Percentiles rank a stretch among this genome's conserved stretches.
These are phyloP conservation scores for Gremmenia infestans DNA, from an alignment of 2,329 filamentous ascomycete genomes.

Conservation along the genomic window DNA sequence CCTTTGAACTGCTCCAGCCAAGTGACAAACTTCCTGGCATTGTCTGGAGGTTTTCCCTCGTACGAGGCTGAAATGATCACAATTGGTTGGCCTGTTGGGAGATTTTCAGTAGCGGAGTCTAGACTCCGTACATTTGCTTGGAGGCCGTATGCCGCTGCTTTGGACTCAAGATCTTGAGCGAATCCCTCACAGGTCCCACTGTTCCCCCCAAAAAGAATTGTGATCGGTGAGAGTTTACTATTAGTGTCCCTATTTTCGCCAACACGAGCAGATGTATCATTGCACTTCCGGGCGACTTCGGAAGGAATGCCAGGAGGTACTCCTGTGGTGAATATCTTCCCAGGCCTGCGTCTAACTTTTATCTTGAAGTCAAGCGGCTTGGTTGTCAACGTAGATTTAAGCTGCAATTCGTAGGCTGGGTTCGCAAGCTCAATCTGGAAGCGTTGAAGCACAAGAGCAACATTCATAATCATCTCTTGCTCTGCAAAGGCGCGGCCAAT, in stretches of 20 bases:
- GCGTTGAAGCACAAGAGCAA: slow-evolving; percentile 62
- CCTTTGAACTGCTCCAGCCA: slow-evolving; percentile 54
- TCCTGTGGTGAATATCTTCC: slow-evolving; percentile 29
- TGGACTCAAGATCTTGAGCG: slow-evolving; percentile 55
- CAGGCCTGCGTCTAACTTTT: slow-evolving; percentile 49
- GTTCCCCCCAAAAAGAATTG: slow-evolving; percentile 67
- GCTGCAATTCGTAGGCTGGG: slow-evolving; percentile 49
- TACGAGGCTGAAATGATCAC: slow-evolving; percentile 67
- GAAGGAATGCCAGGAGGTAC: slow-evolving; percentile 1
- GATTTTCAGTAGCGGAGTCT: slow-evolving; percentile 54
- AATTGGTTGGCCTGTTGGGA: slow-evolving; percentile 56
- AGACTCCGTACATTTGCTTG: slow-evolving; percentile 37
- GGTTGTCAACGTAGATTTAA: slow-evolving; percentile 52
- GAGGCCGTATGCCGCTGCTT: slow-evolving; percentile 56
- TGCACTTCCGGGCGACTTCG: slow-evolving; percentile 9
- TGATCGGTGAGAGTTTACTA: slow-evolving; percentile 33
- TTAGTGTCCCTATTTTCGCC: no score
- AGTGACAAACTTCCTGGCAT: slow-evolving; percentile 61
- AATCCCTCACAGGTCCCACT: slow-evolving; percentile 69
- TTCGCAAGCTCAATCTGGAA: slow-evolving; percentile 62
- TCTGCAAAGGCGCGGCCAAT: slow-evolving; percentile 70
- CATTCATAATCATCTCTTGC: slow-evolving; percentile 62
- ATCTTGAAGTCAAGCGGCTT: slow-evolving; percentile 62
- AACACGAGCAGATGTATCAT: slow-evolving; percentile 1
- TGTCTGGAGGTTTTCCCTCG: slow-evolving; percentile 68